phyloP scores from a whole-genome alignment of 768 basidiomycete species.

The Tylopilus sp. region DNA sequence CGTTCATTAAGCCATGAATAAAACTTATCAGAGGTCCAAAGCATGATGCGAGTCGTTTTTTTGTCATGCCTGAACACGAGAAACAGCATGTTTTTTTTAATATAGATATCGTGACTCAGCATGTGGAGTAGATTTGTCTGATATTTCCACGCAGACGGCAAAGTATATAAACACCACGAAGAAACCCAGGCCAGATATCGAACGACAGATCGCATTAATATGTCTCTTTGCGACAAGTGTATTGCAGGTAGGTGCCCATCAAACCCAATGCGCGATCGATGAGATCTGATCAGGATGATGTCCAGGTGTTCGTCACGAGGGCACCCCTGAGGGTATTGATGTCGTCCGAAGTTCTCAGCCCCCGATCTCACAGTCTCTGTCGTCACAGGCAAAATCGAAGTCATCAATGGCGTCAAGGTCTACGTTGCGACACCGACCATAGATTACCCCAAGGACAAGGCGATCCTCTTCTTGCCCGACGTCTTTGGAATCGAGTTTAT shows the following conservation, averaged over 20 bases:
- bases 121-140: neutral
- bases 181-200: neutral
- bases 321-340: constrained; percentile 40
- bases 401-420: constrained; percentile 43
- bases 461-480: constrained; percentile 52
- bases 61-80: too few relatives aligned
- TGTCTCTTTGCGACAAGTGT: constrained; percentile 58
- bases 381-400: constrained; percentile 39
- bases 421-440: constrained; percentile 53
- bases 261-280: neutral
- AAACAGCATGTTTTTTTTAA: too few relatives aligned
- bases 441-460: constrained; percentile 54
- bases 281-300: neutral
- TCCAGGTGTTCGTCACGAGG: constrained; percentile 48
- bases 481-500: constrained; percentile 46
- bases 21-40: too few relatives aligned
- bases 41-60: too few relatives aligned
- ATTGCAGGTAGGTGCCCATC: constrained; percentile 43
- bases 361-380: neutral
- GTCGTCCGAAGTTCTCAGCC: neutral
- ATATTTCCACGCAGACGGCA: neutral
- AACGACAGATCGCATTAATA: constrained; percentile 15
- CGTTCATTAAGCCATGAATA: too few relatives aligned
- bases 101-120: neutral
- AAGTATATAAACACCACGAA: constrained; percentile 15